Base-by-base conservation (phyloP, 2,329 filamentous ascomycete species). In the Pestalotiopsis sp. region DNA sequence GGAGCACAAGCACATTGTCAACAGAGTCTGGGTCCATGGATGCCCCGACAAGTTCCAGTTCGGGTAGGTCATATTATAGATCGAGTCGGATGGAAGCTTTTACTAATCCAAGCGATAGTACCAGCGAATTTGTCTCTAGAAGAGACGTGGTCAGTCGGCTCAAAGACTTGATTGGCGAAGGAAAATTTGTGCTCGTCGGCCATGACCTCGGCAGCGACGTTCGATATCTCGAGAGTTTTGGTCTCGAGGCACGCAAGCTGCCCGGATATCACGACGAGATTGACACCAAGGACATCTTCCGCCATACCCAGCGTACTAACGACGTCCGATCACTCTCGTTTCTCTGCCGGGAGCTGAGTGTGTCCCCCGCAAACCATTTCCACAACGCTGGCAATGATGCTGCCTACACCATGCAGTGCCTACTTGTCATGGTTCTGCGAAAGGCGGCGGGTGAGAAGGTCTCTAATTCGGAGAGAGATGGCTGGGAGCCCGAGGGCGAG, bases 311-410 rank as follows among this genome's bases (percentile, higher is more conserved):
- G 39, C 83, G 85, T 14, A 84, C 87, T 25, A 74, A 76, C 0
- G 82, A 91, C 2, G 77, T 84, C 3, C 85, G 86, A 14, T 87
- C 86, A 1, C 85, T 98, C 1, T 82, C 81, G 0, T 81, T 74
- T 5, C 84, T 97, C 14, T 86, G 97, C 27, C 75, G 79, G 5
- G 85, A 91, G 5, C 82, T 97, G 36, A 87, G 86, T 2, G 87
- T 97, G 9, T 52, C 45, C 14, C 74, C 81, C 0, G 87, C 84
- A 57, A 87, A 83, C 79, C 85, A 92, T 73, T 83, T 95, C n/a
- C 94, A 97, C 79, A 97, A 97, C 75, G 94, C 91, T 0, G 90
- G 94, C 1, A 97, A 97, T 72, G 94, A 97, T 77, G 94, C 94
- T 0, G 87, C 90, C 1, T 96, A 92, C 77, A 95, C 93, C 0